A percentile compares a stretch with the other conserved stretches of the same genome.
These are phyloP conservation scores for Gossypium raimondii DNA, from an alignment of 345 rosid genomes.

Conservation along the genomic window DNA sequence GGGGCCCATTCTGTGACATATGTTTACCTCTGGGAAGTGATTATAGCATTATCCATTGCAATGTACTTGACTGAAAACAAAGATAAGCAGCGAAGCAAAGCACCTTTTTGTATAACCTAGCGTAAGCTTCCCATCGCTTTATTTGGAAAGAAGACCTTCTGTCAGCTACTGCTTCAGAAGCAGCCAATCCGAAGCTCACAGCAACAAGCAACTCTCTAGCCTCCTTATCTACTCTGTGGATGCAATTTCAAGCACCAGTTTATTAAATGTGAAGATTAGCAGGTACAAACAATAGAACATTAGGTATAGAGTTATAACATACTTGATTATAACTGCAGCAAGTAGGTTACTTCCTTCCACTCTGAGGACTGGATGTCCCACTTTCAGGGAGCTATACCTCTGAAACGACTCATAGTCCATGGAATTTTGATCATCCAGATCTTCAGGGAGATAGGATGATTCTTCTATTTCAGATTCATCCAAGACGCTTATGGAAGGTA, in stretches of 20 bases:
- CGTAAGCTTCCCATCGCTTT: conserved; percentile 72
- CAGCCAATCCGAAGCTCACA: conserved; percentile 65
- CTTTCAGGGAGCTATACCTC: conserved; percentile 51
- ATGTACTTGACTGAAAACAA: conserved; percentile 4
- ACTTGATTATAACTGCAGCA: conserved; percentile 68
- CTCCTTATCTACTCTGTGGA: conserved; percentile 55
- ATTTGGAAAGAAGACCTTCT: conserved; percentile 59
- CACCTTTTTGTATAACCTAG: conserved; percentile 65
- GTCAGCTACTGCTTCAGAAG: conserved; percentile 70
- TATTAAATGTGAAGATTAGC: background rate
- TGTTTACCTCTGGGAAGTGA: background rate
- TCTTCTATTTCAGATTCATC: conserved; percentile 44
- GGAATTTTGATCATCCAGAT: conserved; percentile 33
- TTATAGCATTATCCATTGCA: background rate
- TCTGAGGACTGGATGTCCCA: conserved; percentile 72
- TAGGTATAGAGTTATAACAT: conserved; percentile 9
- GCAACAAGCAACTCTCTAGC: conserved; percentile 69
- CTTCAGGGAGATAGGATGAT: conserved; percentile 36
- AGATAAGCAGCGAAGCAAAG: conserved; percentile 6
- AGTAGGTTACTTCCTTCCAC: conserved; percentile 68
- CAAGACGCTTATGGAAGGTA: conserved; percentile 31
- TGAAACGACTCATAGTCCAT: conserved; percentile 32
- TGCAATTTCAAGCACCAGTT: background rate
- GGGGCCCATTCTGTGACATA: background rate
- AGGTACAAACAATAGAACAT: background rate